phyloP scores from a whole-genome alignment of 2,329 filamentous ascomycete species.

The Beauveria bassiana region DNA sequence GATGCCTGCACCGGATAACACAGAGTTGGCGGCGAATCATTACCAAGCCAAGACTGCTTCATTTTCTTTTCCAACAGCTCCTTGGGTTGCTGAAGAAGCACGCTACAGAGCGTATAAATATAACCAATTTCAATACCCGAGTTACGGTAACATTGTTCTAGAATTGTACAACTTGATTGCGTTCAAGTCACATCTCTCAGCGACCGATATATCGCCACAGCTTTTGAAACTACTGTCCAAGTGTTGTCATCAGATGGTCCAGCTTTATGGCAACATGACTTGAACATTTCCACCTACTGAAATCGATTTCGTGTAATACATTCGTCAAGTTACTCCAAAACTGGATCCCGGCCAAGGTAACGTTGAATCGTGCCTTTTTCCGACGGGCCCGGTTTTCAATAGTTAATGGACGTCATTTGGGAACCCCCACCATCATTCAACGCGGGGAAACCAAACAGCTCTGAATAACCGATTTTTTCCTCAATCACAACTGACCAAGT shows the following conservation, averaged over 20 bases:
- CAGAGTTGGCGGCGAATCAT: not conserved
- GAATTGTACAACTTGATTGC: not conserved
- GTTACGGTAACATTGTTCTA: not conserved
- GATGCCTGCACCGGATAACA: not conserved
- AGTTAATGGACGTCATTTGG: not conserved
- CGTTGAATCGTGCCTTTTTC: constrained; percentile 4
- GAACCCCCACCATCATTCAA: constrained; percentile 4
- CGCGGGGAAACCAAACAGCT: not conserved
- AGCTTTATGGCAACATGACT: not conserved
- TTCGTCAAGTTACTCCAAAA: not conserved
- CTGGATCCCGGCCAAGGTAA: constrained; percentile 6
- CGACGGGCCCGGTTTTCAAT: not conserved
- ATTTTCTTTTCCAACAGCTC: not conserved
- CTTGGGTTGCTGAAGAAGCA: not conserved
- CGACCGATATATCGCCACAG: too few species aligned
- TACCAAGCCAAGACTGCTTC: not conserved
- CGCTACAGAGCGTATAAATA: not conserved
- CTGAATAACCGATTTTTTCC: not conserved
- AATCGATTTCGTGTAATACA: not conserved
- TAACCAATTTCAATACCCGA: not conserved
- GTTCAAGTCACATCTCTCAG: too few species aligned
- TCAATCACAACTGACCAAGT: not conserved
- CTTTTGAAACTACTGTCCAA: too few species aligned
- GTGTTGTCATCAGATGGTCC: too few species aligned
- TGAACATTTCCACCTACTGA: not conserved